phyloP scores from a whole-genome alignment of 1,284 basidiomycete species.

The Fomitopsis pinicola region DNA sequence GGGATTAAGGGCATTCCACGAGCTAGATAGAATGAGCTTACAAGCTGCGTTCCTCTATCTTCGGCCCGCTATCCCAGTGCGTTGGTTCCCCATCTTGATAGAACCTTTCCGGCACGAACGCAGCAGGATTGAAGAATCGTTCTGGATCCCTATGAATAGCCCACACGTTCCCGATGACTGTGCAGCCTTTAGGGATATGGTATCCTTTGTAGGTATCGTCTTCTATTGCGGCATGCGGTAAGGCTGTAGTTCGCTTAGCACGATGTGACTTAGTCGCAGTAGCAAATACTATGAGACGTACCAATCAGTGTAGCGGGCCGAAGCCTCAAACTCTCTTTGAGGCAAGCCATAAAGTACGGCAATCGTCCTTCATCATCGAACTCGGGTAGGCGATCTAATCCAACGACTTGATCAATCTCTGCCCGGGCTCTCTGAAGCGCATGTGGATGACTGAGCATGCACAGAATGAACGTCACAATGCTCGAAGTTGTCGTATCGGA shows the following conservation, averaged over 20 bases:
- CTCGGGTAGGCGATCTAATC: conserved; percentile 22
- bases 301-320: conserved; percentile 20
- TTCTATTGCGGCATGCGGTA: conserved; percentile 11
- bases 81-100: conserved; percentile 17
- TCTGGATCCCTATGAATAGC: conserved; percentile 8
- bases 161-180: conserved; percentile 15
- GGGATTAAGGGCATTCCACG: no score
- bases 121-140: conserved; percentile 14
- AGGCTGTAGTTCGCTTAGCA: background rate
- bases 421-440: conserved; percentile 27
- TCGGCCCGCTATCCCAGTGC: conserved; percentile 23
- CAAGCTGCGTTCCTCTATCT: no score
- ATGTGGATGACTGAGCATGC: conserved; percentile 28
- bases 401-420: conserved; percentile 35
- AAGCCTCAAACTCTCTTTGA: conserved; percentile 26
- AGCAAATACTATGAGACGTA: background rate
- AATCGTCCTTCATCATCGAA: conserved; percentile 23
- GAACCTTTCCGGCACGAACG: conserved; percentile 21
- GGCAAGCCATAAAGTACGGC: conserved; percentile 26
- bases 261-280: no score
- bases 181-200: conserved; percentile 21
- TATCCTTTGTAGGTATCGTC: conserved; percentile 20
- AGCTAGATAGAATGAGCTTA: no score
- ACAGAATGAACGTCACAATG: conserved; percentile 25
- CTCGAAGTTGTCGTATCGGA: conserved; percentile 25